Percentiles rank a stretch among this genome's conserved stretches.
These are phyloP conservation scores for Saccharomycopsis babjevae DNA, from an alignment of 805 yeast species.

Conservation along the genomic window DNA sequence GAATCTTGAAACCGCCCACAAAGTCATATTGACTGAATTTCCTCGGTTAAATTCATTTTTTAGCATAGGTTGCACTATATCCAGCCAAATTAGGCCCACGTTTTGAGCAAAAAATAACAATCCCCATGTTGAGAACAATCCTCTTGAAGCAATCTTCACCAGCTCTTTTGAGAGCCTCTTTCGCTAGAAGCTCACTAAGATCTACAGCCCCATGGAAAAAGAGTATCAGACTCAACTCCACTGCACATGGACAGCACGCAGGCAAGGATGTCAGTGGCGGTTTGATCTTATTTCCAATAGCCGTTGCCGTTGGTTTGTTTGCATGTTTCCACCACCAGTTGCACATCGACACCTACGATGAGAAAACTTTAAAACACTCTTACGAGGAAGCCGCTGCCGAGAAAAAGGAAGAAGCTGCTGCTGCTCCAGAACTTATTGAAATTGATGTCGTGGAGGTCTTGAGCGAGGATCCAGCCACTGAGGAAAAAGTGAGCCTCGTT, in stretches of 20 bases:
- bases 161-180: background rate
- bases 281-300: slow-evolving; percentile 7
- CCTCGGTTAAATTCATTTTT: background rate
- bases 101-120: background rate
- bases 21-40: background rate
- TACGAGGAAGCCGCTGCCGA: slow-evolving; percentile 2
- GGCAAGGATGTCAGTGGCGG: background rate
- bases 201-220: background rate
- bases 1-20: background rate
- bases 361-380: background rate
- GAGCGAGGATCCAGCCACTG: slow-evolving; percentile 33
- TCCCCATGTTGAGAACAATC: background rate
- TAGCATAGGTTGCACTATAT: background rate
- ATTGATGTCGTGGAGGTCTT: background rate
- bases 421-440: background rate
- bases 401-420: background rate
- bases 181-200: background rate
- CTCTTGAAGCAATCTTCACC: background rate
- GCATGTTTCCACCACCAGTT: slow-evolving; percentile 7
- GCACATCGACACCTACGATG: background rate
- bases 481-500: slow-evolving; percentile 41
- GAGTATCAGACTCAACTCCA: background rate
- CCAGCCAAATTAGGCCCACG: background rate
- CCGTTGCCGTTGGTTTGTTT: slow-evolving; percentile 3
- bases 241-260: background rate